phyloP scores from a whole-genome alignment of 306 rosid species.

The Fragaria nilgerrensis region DNA sequence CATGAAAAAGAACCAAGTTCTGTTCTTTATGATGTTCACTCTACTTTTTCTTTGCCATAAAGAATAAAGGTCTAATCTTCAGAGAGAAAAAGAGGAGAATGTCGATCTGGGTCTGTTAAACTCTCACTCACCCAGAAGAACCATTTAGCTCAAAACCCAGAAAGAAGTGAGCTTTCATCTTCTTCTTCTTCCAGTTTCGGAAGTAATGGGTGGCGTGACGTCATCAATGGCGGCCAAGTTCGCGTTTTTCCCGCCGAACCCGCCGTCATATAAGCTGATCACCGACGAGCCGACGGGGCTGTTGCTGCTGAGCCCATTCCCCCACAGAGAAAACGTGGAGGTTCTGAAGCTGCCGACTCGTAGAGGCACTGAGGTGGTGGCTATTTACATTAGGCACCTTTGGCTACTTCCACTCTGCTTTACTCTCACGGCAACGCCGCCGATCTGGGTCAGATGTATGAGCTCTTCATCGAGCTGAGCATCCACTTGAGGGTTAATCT shows the following conservation, averaged over 20 bases:
- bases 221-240: constrained; percentile 98
- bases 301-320: constrained; percentile 67
- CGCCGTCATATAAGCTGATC: constrained; percentile 71
- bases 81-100: constrained; percentile 23
- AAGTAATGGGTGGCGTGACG: constrained; percentile 84
- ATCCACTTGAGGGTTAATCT: constrained; percentile 85
- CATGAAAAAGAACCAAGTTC: constrained; percentile 14
- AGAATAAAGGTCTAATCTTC: constrained; percentile 35
- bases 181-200: too few relatives aligned
- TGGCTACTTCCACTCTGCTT: constrained; percentile 83
- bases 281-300: constrained; percentile 65
- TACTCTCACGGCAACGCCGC: constrained; percentile 98
- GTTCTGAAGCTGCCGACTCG: constrained; percentile 74
- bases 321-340: constrained; percentile 90
- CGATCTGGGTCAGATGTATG: constrained; percentile 99
- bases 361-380: constrained; percentile 72
- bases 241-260: constrained; percentile 93
- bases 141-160: not conserved
- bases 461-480: constrained; percentile 81
- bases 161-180: not conserved
- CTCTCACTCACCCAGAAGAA: not conserved
- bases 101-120: constrained; percentile 36
- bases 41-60: constrained; percentile 26
- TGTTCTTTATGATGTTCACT: constrained; percentile 23
- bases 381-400: constrained; percentile 75